Evolutionary conservation across 164 flowering plant genomes (phyloP).

Genomic region (Cinnamomum chago): DNA sequence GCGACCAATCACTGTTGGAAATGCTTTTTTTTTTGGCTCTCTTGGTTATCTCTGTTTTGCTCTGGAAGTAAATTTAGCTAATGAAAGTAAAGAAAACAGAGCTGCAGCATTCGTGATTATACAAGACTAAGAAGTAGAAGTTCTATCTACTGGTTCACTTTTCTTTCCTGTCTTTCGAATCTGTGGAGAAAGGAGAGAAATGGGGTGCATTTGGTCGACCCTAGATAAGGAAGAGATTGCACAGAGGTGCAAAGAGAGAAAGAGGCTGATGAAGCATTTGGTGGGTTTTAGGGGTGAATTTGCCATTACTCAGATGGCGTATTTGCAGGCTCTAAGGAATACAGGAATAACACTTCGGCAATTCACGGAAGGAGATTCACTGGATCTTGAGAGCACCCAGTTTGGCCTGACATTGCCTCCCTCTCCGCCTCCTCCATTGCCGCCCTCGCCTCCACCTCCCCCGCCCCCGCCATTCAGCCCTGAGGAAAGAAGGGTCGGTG

Average conservation of each 20-base stretch:
- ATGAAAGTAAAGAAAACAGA: not conserved
- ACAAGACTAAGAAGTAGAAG: not conserved
- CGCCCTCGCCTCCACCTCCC: slow-evolving; percentile 72
- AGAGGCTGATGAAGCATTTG: slow-evolving; percentile 63
- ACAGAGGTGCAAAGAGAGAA: slow-evolving; percentile 66
- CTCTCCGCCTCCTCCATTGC: slow-evolving; percentile 50
- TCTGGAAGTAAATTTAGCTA: not conserved
- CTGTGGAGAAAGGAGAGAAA: slow-evolving; percentile 11
- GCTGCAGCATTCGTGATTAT: not conserved
- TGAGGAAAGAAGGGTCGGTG: slow-evolving; percentile 19
- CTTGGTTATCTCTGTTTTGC: not conserved
- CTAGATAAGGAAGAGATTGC: slow-evolving; percentile 65
- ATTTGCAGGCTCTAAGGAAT: slow-evolving; percentile 65
- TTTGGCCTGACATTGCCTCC: slow-evolving; percentile 31
- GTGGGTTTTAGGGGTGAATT: slow-evolving; percentile 51
- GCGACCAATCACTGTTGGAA: not conserved
- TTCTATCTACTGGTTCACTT: not conserved
- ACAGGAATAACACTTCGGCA: slow-evolving; percentile 87
- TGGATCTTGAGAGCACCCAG: slow-evolving; percentile 38
- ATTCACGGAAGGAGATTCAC: slow-evolving; percentile 65
- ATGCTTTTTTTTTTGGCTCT: not conserved
- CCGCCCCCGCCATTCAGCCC: slow-evolving; percentile 70
- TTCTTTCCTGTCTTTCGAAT: not conserved
- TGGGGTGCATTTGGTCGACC: slow-evolving; percentile 81
- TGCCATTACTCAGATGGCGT: slow-evolving; percentile 60